Conservation (phyloP, 371 early-diverging fungal species). For the Syncephalis plumigaleata region DNA sequence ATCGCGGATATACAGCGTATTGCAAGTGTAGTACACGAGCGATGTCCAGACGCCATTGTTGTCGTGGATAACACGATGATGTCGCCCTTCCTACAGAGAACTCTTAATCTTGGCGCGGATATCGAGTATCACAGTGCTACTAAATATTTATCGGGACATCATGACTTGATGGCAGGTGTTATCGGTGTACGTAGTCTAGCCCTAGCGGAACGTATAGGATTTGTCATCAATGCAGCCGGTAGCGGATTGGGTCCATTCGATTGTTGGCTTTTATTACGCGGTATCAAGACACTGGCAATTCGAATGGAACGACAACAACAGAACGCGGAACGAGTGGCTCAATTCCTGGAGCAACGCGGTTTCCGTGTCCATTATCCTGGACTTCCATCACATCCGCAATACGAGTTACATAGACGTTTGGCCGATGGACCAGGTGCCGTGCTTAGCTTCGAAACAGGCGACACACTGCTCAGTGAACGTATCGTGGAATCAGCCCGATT, state of each 20-base stretch:
- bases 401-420: constrained; percentile 60
- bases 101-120: constrained; percentile 77
- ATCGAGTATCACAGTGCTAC: constrained; percentile 78
- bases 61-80: constrained; percentile 93
- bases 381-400: constrained; percentile 67
- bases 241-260: constrained; percentile 74
- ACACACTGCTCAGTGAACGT: constrained; percentile 55
- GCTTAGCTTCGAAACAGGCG: constrained; percentile 83
- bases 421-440: constrained; percentile 87
- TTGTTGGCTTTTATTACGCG: constrained; percentile 70
- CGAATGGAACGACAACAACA: constrained; percentile 75
- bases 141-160: constrained; percentile 84
- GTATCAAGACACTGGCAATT: constrained; percentile 73
- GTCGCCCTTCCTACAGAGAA: constrained; percentile 73
- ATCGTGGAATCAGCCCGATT: constrained; percentile 70
- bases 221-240: constrained; percentile 84
- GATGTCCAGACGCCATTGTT: constrained; percentile 53
- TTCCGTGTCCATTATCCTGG: constrained; percentile 85
- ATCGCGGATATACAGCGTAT: constrained; percentile 68
- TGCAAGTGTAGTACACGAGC: constrained; percentile 38
- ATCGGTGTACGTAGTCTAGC: constrained; percentile 46
- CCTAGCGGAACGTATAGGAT: constrained; percentile 60
- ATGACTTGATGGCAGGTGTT: constrained; percentile 84
- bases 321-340: constrained; percentile 57
- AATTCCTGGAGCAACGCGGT: constrained; percentile 55